Conservation (phyloP, 768 basidiomycete genomes). For the Daedalea quercina region DNA sequence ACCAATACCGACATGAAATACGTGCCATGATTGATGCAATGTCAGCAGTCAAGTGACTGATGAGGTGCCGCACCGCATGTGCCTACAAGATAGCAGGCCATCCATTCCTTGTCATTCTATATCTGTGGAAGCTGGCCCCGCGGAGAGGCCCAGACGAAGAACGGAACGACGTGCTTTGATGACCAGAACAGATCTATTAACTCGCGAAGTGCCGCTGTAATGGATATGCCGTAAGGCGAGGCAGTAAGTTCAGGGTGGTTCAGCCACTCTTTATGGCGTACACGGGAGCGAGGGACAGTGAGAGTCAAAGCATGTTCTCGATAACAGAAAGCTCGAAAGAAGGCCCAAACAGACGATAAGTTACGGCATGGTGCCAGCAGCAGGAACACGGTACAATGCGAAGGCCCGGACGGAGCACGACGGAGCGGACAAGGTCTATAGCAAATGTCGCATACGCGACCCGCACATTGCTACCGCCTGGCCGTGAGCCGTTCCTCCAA, state of each 20-base stretch:
- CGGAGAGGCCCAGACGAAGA: too few species aligned
- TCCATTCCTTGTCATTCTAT: neutral
- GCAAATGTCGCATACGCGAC: neutral
- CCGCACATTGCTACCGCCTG: neutral
- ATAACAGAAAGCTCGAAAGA: neutral
- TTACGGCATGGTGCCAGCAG: neutral
- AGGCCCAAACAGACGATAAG: neutral
- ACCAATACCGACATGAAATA: neutral
- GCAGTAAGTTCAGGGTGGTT: neutral
- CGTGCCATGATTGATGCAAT: neutral
- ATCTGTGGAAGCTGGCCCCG: neutral
- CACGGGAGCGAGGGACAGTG: neutral
- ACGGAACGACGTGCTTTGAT: neutral
- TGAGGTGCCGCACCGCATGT: neutral
- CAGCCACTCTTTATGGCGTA: neutral
- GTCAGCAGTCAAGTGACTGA: constrained; percentile 1
- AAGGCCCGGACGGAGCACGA: neutral
- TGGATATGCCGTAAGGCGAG: neutral
- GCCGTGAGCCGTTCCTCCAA: constrained; percentile 10
- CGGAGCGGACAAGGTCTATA: neutral
- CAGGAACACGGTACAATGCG: neutral
- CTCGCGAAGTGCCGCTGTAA: neutral
- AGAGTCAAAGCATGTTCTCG: neutral
- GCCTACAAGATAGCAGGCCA: constrained; percentile 1
- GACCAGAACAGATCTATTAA: neutral